Conservation (phyloP, 2,329 filamentous ascomycete species). For the Venturia aucupariae region DNA sequence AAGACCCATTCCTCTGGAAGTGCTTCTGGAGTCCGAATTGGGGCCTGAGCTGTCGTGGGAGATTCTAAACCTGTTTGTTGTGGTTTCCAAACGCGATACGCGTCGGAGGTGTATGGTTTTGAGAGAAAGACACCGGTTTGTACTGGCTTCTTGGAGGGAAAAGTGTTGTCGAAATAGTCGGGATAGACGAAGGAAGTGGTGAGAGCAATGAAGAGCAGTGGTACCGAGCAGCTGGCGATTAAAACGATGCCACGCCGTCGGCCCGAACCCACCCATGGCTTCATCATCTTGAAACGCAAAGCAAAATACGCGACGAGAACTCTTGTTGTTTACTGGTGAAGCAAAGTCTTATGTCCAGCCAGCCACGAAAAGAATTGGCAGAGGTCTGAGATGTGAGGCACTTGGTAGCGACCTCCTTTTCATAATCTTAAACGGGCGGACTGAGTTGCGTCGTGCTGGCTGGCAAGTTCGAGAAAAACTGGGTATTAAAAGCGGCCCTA, state of each 20-base stretch:
- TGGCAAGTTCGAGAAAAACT: background rate
- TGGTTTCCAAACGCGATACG: background rate
- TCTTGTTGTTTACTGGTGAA: background rate
- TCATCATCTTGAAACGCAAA: conserved; percentile 10
- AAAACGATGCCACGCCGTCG: conserved; percentile 5
- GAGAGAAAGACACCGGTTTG: background rate
- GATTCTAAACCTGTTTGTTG: background rate
- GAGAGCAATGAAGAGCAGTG: background rate
- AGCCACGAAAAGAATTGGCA: background rate
- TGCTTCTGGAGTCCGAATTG: background rate
- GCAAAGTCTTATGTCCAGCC: background rate
- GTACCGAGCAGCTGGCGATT: background rate
- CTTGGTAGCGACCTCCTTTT: background rate
- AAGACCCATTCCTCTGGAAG: conserved; percentile 11
- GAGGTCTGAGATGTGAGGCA: background rate
- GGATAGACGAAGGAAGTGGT: conserved; percentile 7
- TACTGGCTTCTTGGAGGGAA: background rate
- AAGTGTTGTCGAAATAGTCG: background rate
- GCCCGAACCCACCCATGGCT: conserved; percentile 2
- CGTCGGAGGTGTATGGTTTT: background rate
- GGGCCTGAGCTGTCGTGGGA: background rate
- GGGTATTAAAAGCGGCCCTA: background rate
- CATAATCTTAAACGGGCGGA: background rate
- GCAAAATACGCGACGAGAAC: background rate
- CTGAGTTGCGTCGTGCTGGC: background rate